phyloP scores from a whole-genome alignment of 129 eudicot genomes.

The Artemisia argyi region DNA sequence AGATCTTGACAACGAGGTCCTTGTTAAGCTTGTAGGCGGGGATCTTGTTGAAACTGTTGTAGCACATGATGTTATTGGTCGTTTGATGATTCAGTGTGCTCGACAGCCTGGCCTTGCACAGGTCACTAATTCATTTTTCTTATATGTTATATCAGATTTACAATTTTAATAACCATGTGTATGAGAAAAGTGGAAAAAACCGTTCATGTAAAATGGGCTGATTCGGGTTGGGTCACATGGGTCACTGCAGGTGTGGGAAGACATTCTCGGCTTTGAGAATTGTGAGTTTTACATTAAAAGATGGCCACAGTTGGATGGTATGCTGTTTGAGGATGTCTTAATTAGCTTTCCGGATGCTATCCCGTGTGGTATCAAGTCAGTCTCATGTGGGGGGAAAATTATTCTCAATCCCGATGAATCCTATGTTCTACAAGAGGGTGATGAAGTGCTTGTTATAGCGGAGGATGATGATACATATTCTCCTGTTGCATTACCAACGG shows the following conservation, averaged over 20 bases:
- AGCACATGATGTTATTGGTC: slow-evolving; percentile 94
- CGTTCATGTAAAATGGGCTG: neutral
- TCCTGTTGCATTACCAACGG: slow-evolving; percentile 75
- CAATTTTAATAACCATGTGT: neutral
- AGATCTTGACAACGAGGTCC: slow-evolving; percentile 89
- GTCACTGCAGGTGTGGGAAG: slow-evolving; percentile 78
- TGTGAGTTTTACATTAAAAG: slow-evolving; percentile 87
- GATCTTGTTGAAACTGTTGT: slow-evolving; percentile 93
- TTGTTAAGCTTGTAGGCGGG: slow-evolving; percentile 87
- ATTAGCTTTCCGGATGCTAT: slow-evolving; percentile 89
- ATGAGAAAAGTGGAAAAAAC: slow-evolving; percentile 6
- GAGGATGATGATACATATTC: slow-evolving; percentile 88
- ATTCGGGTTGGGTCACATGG: neutral
- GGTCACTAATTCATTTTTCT: slow-evolving; percentile 37
- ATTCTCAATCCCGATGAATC: slow-evolving; percentile 84
- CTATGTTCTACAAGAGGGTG: slow-evolving; percentile 86
- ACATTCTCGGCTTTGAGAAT: slow-evolving; percentile 85
- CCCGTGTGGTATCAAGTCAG: slow-evolving; percentile 85
- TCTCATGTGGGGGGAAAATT: slow-evolving; percentile 64
- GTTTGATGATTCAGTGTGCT: slow-evolving; percentile 92
- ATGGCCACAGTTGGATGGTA: slow-evolving; percentile 86
- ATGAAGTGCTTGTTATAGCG: slow-evolving; percentile 81
- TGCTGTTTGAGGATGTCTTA: slow-evolving; percentile 80
- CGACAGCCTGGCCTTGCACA: slow-evolving; percentile 96
- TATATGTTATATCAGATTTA: slow-evolving; percentile 1